Percentiles rank a stretch among this genome's conserved stretches.
Evolutionary conservation across 2,329 filamentous ascomycete genomes (phyloP).

Genomic region (Aspergillus udagawae): DNA sequence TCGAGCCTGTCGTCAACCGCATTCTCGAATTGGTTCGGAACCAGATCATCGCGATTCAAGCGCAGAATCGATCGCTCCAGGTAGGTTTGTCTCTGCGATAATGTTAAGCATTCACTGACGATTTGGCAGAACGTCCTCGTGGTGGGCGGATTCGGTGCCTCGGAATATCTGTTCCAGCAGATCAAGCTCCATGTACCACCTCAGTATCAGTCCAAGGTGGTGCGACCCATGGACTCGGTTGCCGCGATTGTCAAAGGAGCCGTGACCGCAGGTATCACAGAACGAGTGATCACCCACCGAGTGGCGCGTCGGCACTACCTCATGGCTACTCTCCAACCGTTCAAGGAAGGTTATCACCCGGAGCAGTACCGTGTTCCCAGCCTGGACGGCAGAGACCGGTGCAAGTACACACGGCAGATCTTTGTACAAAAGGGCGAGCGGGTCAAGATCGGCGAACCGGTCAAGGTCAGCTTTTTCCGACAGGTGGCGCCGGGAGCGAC

Average conservation of each 20-base stretch:
- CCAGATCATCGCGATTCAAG: slow-evolving; percentile 98
- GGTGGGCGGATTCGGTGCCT: slow-evolving; percentile 96
- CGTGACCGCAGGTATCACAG: slow-evolving; percentile 95
- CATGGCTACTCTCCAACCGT: slow-evolving; percentile 97
- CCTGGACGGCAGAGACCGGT: slow-evolving; percentile 93
- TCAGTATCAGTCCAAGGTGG: slow-evolving; percentile 97
- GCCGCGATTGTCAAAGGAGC: slow-evolving; percentile 98
- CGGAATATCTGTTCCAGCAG: slow-evolving; percentile 98
- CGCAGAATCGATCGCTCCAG: slow-evolving; percentile 88
- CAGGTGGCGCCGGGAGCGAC: slow-evolving; percentile 96
- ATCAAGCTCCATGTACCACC: slow-evolving; percentile 98
- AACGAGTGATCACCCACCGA: slow-evolving; percentile 93
- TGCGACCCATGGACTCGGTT: slow-evolving; percentile 97
- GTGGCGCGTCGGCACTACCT: slow-evolving; percentile 96
- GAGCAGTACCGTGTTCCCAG: slow-evolving; percentile 97
- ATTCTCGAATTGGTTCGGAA: slow-evolving; percentile 95
- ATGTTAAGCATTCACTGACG: slow-evolving; percentile 16
- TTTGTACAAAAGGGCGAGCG: slow-evolving; percentile 98
- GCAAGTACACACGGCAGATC: slow-evolving; percentile 97
- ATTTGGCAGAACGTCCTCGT: slow-evolving; percentile 74
- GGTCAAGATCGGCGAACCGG: slow-evolving; percentile 97
- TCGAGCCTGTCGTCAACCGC: slow-evolving; percentile 95
- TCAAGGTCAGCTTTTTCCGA: slow-evolving; percentile 98
- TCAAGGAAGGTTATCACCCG: slow-evolving; percentile 97
- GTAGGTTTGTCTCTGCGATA: slow-evolving; percentile 36